phyloP scores from a whole-genome alignment of 2,329 filamentous ascomycete species.

The Lecanicillium sp. region DNA sequence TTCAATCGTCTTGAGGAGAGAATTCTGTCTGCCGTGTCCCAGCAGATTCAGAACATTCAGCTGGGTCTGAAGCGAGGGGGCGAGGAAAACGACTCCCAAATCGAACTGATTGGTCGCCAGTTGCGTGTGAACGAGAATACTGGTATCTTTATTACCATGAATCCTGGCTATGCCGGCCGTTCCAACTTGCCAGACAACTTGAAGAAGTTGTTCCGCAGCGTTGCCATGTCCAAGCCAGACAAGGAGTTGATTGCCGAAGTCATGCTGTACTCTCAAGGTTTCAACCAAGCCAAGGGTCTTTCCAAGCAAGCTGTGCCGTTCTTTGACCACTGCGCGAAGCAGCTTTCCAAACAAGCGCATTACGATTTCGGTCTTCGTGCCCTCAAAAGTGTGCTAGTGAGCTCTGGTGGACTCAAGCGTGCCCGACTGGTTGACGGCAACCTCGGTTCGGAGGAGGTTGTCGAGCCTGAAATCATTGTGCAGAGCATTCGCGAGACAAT shows the following conservation, averaged over 20 bases:
- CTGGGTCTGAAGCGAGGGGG: slow-evolving; percentile 81
- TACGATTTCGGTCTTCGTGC: slow-evolving; percentile 98
- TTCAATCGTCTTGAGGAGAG: slow-evolving; percentile 98
- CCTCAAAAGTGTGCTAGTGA: slow-evolving; percentile 95
- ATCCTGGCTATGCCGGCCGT: slow-evolving; percentile 94
- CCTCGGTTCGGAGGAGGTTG: slow-evolving; percentile 59
- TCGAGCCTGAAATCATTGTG: slow-evolving; percentile 96
- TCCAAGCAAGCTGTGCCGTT: slow-evolving; percentile 97
- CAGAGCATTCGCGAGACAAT: slow-evolving; percentile 98
- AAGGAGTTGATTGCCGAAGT: slow-evolving; percentile 99
- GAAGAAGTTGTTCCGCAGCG: slow-evolving; percentile 98
- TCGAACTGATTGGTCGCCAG: slow-evolving; percentile 88
- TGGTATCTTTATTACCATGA: slow-evolving; percentile 99
- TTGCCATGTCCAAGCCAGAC: slow-evolving; percentile 99
- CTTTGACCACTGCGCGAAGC: slow-evolving; percentile 81
- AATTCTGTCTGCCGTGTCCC: slow-evolving; percentile 94
- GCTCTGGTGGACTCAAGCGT: slow-evolving; percentile 92
- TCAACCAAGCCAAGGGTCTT: slow-evolving; percentile 88
- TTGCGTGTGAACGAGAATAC: slow-evolving; percentile 87
- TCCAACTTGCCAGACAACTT: slow-evolving; percentile 97
- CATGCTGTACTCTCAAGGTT: slow-evolving; percentile 99
- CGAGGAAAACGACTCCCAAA: slow-evolving; percentile 77
- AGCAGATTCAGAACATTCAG: slow-evolving; percentile 99
- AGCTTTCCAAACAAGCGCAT: slow-evolving; percentile 90
- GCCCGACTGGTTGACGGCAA: slow-evolving; percentile 57